Base-by-base conservation (phyloP, 1,284 basidiomycete species). In the Puccinia sorghi region DNA sequence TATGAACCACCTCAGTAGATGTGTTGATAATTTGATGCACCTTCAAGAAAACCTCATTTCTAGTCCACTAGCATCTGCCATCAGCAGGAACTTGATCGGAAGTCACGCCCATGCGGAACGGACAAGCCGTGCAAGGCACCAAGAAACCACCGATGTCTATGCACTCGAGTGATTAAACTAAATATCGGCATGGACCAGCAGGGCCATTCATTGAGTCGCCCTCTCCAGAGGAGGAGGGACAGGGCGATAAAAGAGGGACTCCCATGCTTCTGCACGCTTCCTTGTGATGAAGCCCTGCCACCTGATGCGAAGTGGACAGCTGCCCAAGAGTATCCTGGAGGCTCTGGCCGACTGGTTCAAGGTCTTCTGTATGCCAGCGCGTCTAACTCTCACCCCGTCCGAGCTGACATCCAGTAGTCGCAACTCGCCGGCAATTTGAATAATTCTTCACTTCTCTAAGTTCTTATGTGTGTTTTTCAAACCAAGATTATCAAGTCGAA, bases 1-100 rank as follows among this genome's bases (percentile, higher is more conserved):
- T 64, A 64, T 43, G 61, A 46, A 46, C 61, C 61, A 64, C 39
- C 61, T 64, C 5, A 8, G 41, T 64, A 32, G 37, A 59, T 61
- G 32, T 39, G 59, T 15, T 63, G 37, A 46, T 46, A 17, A 46
- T 41, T 63, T 20, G 59, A 43, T 41, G 20, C 41, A 22, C 9
- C 39, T 15, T 63, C n/a, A n/a, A 13, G 9, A 32, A 25, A 25
- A 64, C 5, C 12, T 17, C 4, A 7, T 39, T 17, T 12, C 61
- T 11, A 43, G 61, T 25, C 61, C 41, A 41, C 61, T 64, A 64
- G 22, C 25, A 15, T 39, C 8, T 61, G 37, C 37, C 59, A 39
- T 20, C 17, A 61, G n/a, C 17, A 61, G 37, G 32, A 39, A 61
- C 59, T 61, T 32, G 27, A 59, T 25, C 5, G 54, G 27, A 52